These are phyloP conservation scores for Fraxinus dipetala DNA, from an alignment of 305 asterid species.

Conservation along the genomic window DNA sequence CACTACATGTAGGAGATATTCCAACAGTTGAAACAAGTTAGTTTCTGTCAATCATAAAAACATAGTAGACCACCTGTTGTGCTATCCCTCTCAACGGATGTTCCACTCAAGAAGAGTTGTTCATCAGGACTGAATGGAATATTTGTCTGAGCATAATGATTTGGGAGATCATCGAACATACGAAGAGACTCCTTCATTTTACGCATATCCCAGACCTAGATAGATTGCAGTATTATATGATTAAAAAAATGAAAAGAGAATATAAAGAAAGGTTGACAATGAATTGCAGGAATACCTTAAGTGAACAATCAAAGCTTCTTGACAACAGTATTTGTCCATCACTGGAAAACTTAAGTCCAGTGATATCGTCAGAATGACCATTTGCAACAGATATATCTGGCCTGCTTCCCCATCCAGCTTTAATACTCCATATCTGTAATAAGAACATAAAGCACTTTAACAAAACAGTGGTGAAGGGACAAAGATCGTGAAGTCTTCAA, in stretches of 20 bases:
- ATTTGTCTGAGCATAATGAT: conserved; percentile 84
- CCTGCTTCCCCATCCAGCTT: conserved; percentile 95
- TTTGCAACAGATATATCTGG: conserved; percentile 56
- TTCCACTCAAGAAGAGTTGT: conserved; percentile 76
- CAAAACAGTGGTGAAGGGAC: background rate
- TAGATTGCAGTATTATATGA: conserved; percentile 17
- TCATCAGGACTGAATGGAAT: conserved; percentile 82
- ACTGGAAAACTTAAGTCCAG: conserved; percentile 74
- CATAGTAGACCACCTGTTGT: conserved; percentile 75
- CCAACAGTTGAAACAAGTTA: conserved; percentile 79
- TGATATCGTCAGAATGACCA: conserved; percentile 81
- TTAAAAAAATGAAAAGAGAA: background rate
- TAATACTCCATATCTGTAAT: conserved; percentile 80
- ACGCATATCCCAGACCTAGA: conserved; percentile 87
- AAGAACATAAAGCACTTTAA: background rate
- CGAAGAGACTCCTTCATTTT: conserved; percentile 66
- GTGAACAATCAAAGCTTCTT: conserved; percentile 83
- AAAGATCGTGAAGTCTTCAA: background rate
- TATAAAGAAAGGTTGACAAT: conserved; percentile 3
- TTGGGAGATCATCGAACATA: conserved; percentile 72
- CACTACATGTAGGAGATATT: conserved; percentile 76
- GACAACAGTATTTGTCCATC: conserved; percentile 75
- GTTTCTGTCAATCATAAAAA: conserved; percentile 68
- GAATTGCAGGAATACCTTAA: conserved; percentile 52
- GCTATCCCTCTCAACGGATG: conserved; percentile 70